phyloP scores from a whole-genome alignment of 176 grass and related monocot species.

The Poa pratensis region DNA sequence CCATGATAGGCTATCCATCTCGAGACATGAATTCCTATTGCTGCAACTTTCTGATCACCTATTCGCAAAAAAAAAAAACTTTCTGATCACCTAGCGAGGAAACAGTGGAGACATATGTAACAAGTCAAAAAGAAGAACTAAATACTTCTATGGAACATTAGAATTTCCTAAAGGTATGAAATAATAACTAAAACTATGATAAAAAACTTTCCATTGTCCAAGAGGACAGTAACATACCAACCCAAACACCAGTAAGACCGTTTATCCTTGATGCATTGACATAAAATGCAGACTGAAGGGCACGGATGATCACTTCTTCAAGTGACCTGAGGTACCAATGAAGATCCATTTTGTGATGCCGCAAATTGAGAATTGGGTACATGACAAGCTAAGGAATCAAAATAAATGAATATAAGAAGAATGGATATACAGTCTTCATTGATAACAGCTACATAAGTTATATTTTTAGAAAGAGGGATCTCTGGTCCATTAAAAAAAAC shows the following conservation, averaged over 20 bases:
- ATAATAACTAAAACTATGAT: background rate
- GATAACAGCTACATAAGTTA: background rate
- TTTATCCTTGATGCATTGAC: slow-evolving; percentile 64
- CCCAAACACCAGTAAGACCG: slow-evolving; percentile 82
- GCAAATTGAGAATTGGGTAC: slow-evolving; percentile 88
- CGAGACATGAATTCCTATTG: slow-evolving; percentile 68
- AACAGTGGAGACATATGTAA: slow-evolving; percentile 18
- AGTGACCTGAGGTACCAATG: slow-evolving; percentile 87
- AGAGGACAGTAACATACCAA: slow-evolving; percentile 60
- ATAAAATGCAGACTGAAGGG: slow-evolving; percentile 67
- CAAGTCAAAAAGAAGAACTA: background rate
- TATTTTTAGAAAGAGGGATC: too few species aligned
- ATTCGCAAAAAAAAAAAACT: too few species aligned
- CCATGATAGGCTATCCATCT: slow-evolving; percentile 77
- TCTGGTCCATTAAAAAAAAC: too few species aligned
- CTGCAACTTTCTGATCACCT: slow-evolving; percentile 83
- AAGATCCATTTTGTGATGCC: slow-evolving; percentile 72
- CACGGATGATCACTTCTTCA: slow-evolving; percentile 80
- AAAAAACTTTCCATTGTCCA: background rate
- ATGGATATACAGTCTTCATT: background rate
- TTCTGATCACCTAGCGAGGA: slow-evolving; percentile 60
- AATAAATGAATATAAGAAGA: background rate
- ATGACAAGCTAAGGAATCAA: slow-evolving; percentile 70
- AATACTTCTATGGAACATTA: background rate
- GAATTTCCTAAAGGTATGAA: background rate